Conservation (phyloP, 2,329 filamentous ascomycete species). For the Rhynchosporium graminicola region DNA sequence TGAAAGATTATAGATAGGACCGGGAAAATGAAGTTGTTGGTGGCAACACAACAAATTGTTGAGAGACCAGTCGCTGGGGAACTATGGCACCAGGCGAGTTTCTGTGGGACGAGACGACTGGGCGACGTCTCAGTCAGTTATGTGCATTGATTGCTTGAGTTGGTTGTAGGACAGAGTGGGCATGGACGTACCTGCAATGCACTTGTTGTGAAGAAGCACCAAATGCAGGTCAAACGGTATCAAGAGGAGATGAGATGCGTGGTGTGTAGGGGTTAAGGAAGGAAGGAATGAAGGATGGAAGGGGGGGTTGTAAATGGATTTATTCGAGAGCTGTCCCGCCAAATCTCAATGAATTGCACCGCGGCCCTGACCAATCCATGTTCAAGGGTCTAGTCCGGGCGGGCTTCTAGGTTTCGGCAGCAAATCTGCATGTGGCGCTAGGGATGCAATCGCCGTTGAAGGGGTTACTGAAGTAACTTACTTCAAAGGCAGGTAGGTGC, state of each 20-base stretch:
- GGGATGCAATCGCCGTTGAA: not conserved
- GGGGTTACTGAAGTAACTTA: too few species aligned
- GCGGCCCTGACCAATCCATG: slow-evolving; percentile 4
- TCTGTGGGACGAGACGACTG: slow-evolving; percentile 18
- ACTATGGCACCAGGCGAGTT: slow-evolving; percentile 8
- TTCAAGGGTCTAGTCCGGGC: not conserved
- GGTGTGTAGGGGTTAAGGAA: not conserved
- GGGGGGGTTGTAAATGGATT: slow-evolving; percentile 1
- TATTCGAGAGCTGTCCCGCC: slow-evolving; percentile 19
- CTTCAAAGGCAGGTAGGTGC: slow-evolving; percentile 1
- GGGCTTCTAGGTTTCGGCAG: slow-evolving; percentile 9
- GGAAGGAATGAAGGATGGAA: too few species aligned
- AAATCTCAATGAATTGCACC: slow-evolving; percentile 12
- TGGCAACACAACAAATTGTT: slow-evolving; percentile 26
- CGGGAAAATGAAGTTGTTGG: slow-evolving; percentile 9
- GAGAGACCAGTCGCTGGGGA: slow-evolving; percentile 11
- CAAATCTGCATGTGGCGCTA: slow-evolving; percentile 8
- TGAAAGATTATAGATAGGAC: not conserved
- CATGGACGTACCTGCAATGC: slow-evolving; percentile 7
- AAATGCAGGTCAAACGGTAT: not conserved
- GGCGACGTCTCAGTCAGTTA: slow-evolving; percentile 18
- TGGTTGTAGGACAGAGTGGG: not conserved
- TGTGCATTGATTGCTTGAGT: slow-evolving; percentile 16
- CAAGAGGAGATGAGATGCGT: not conserved
- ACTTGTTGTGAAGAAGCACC: not conserved